Evolutionary conservation across 2,329 filamentous ascomycete species (phyloP), one percentile per base, ranked within the genome.

Genomic region (Ophiostoma piceae): DNA sequence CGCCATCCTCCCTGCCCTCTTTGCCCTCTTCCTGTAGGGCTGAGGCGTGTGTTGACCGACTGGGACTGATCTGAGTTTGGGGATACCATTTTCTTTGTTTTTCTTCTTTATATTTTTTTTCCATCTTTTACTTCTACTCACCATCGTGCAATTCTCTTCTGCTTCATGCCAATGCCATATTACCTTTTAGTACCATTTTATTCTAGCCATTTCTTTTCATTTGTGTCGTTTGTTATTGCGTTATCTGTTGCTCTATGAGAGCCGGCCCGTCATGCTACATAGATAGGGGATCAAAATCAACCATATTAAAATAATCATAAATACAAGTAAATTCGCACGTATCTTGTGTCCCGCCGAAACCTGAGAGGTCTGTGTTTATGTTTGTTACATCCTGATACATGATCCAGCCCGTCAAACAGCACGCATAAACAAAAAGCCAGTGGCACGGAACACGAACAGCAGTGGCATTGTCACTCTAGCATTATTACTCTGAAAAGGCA

Each of bases 1-100:
- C 4, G 65, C 64, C 64, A 51, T 60, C 6, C 64, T 73, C 67
- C 67, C 72, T 8, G 26, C 14, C 37, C 19, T 73, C 22, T 72
- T 68, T 66, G 67, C 68, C 7, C 62, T 71, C 47, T 32, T 72
- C 16, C 47, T 69, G 35, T 73, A 71, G 69, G 12, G 39, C 1
- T 41, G 39, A 41, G 43, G 7, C 4, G 16, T n/a, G 43, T 47
- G 43, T 22, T 57, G 26, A 29, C 35, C 5, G 35, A 35, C 35
- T 29, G 8, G 8, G 35, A 35, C 51, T 57, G 51, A 57, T 57
- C 26, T 57, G 51, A 57, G 51, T 57, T 26, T 47, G 51, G 26
- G 51, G 51, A 57, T 57, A 57, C 51, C 51, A 57, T 57, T 57
- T 57, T 57, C 26, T 26, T 41, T 14, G 9, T 41, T 41, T 41